Evolutionary conservation across 306 rosid genomes (phyloP), one percentile per base, ranked within the genome.

Genomic region (Vicia villosa): DNA sequence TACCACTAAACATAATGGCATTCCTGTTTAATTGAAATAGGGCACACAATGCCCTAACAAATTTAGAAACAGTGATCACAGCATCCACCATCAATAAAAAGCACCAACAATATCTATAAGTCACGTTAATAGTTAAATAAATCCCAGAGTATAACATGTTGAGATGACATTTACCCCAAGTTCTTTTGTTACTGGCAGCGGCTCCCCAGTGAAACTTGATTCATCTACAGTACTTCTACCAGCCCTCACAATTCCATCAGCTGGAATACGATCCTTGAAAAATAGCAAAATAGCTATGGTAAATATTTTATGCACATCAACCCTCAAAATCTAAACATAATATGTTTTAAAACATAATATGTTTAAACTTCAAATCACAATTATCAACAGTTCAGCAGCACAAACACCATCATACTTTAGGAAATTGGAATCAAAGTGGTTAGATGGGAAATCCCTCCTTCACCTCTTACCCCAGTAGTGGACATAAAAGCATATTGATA

Each of bases 171-270:
- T 62, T 92, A 93, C 98, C 98, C 97, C 97, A 63, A 96, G 80
- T 79, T 88, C 74, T 80, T 93, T 93, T 74, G 96, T 93, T 69
- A 86, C 94, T 36, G 98, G 98, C 58, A 93, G 80, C 32, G 97
- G 97, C 84, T 93, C 98, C 80, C 98, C 97, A 10, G 98, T 90
- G 75, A 93, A 90, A 85, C 91, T 88, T 49, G 98, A 93, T 76
- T 93, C 98, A 46, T 93, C 98, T 47, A 93, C 73, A 63, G 87
- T 90, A 85, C 98, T 93, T 83, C 97, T 88, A 80, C 98, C 98
- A 76, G 89, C 85, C 81, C 74, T 82, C 74, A 93, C 98, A 82
- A 90, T 67, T 77, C 98, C 98, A 88, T 93, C 98, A 14, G 89
- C 98, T 16, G 98, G 98, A 54, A 93, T 80, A 63, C 90, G 86